Evolutionary conservation across 441 rosid species (phyloP).

Genomic region (Croton setiger): DNA sequence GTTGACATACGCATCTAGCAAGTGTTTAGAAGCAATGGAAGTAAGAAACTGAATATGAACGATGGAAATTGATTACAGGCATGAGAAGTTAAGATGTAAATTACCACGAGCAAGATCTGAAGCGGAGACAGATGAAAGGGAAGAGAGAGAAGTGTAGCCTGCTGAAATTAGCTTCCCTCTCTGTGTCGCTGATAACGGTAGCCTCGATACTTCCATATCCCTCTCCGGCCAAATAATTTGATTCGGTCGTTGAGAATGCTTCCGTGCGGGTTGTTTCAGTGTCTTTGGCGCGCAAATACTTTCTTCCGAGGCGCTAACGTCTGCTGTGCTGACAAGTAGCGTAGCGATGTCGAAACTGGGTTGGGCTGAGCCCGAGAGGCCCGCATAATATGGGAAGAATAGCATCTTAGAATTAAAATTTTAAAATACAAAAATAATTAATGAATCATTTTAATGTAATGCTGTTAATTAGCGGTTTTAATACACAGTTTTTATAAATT

Average conservation of each 20-base stretch:
- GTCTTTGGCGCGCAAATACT: slow-evolving; percentile 18
- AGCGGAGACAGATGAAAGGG: slow-evolving; percentile 53
- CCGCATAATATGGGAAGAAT: no score
- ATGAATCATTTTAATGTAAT: no score
- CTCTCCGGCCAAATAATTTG: neutral
- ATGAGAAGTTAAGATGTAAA: neutral
- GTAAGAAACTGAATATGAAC: neutral
- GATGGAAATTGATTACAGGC: no score
- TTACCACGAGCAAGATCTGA: slow-evolving; percentile 64
- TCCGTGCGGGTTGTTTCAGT: neutral
- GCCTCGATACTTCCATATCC: slow-evolving; percentile 52
- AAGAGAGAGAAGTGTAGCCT: slow-evolving; percentile 60
- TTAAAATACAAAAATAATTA: no score
- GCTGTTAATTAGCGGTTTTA: no score
- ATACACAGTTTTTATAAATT: no score
- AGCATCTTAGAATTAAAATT: no score
- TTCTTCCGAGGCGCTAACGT: neutral
- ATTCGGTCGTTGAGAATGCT: neutral
- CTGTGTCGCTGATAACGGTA: slow-evolving; percentile 66
- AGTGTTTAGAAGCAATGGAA: neutral
- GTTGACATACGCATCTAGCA: neutral
- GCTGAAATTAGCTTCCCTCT: slow-evolving; percentile 71
- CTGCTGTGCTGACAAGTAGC: no score
- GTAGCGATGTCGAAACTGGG: no score
- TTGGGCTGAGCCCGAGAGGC: no score